phyloP scores from a whole-genome alignment of 2,329 filamentous ascomycete species.

The Cladosporium cucumerinum region DNA sequence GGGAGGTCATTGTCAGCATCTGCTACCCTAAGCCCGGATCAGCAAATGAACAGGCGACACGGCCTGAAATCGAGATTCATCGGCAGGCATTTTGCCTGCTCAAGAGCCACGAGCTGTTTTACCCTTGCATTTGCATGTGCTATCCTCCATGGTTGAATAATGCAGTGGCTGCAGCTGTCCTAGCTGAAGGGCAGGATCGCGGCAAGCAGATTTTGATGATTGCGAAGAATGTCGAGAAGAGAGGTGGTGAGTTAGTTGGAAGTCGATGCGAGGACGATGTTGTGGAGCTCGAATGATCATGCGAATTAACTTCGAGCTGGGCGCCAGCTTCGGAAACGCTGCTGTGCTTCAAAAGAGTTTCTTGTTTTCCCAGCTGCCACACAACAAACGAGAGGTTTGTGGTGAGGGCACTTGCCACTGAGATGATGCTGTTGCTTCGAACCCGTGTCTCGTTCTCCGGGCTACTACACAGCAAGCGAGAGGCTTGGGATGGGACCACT shows the following conservation, averaged over 20 bases:
- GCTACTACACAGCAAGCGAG: background rate
- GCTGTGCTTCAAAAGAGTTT: background rate
- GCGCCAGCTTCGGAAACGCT: background rate
- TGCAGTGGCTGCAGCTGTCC: background rate
- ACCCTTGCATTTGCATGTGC: background rate
- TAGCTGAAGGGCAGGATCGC: background rate
- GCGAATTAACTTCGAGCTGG: background rate
- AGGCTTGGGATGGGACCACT: background rate
- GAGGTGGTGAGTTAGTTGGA: slow-evolving; percentile 6
- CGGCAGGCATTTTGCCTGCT: slow-evolving; percentile 1
- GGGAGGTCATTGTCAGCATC: background rate
- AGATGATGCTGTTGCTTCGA: background rate
- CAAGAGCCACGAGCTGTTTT: background rate
- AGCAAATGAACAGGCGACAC: background rate
- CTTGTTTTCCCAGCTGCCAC: background rate
- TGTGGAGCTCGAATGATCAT: background rate
- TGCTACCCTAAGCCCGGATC: background rate
- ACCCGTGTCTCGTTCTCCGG: background rate
- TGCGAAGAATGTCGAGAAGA: slow-evolving; percentile 12
- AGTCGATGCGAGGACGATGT: slow-evolving; percentile 6
- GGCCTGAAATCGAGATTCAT: background rate
- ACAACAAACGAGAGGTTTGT: background rate
- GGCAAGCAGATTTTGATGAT: slow-evolving; percentile 10
- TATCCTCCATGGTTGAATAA: background rate
- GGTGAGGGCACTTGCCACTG: background rate